These are phyloP conservation scores for Eragrostis nindensis DNA, from an alignment of 176 grass and related monocot species.

Conservation along the genomic window DNA sequence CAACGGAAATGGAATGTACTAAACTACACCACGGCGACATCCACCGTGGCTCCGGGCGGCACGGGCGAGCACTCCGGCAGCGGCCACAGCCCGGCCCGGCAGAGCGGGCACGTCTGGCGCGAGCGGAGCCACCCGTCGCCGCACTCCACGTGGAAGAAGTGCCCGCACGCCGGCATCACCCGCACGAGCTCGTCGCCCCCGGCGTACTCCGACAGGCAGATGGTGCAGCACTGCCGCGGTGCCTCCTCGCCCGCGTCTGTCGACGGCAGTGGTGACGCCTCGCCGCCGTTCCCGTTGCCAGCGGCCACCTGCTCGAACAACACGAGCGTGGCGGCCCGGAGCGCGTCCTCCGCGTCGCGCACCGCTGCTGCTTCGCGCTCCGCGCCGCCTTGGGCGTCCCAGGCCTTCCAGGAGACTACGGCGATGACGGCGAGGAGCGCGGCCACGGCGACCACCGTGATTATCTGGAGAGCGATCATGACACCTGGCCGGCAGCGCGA, in stretches of 20 bases:
- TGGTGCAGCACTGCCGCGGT: neutral
- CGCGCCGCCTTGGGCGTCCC: neutral
- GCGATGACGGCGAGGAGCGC: neutral
- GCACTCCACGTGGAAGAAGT: slow-evolving; percentile 55
- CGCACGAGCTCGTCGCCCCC: slow-evolving; percentile 29
- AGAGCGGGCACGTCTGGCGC: slow-evolving; percentile 32
- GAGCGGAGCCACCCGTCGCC: slow-evolving; percentile 45
- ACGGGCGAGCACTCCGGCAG: slow-evolving; percentile 41
- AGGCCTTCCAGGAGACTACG: neutral
- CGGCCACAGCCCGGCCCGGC: slow-evolving; percentile 4
- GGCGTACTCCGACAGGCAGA: slow-evolving; percentile 35
- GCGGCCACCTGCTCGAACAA: slow-evolving; percentile 33
- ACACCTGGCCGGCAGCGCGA: no score
- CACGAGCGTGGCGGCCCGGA: slow-evolving; percentile 14
- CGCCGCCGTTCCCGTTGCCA: neutral
- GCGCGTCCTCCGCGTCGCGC: slow-evolving; percentile 37
- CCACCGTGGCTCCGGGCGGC: neutral
- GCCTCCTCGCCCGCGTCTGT: neutral
- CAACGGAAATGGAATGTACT: no score
- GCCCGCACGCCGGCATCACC: slow-evolving; percentile 50
- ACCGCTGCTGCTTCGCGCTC: neutral
- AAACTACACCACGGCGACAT: no score
- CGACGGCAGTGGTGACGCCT: neutral
- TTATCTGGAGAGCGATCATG: neutral
- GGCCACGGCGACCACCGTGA: no score